Evolutionary conservation across 163 green algal genomes (phyloP), one percentile per base, ranked within the genome.

Genomic region (Prototheca cutis): DNA sequence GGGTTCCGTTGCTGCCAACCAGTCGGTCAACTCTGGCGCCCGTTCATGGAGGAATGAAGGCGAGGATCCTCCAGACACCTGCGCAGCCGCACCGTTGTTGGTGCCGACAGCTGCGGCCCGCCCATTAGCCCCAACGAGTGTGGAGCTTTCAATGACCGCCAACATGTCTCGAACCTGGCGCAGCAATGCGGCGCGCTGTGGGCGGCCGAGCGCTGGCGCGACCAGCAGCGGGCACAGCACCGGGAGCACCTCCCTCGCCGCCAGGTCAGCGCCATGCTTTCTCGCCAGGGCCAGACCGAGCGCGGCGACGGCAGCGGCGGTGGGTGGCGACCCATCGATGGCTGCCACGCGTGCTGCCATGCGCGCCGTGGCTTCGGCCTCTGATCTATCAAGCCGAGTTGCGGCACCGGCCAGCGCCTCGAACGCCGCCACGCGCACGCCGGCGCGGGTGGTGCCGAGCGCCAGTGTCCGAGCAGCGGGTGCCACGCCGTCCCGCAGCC

Each of bases 191-290:
- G 49, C 23, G 67, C 85, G 86, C 61, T 87, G 80, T 32, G 59
- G 40, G 2, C 25, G 2, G 31, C 31, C 77, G 23, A 88, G 69
- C 17, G 54, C 59, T 23, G 75, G 61, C 0, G 39, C 56, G 15
- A 80, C 57, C 51, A 88, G 72, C 63, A 85, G 62, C 29, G 83
- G 81, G 24, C 52, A 70, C 40, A 89, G 66, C 34, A 81, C 39
- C 17, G 83, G 83, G 33, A 91, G 62, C 34, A 85, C 65, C 4
- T 49, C 55, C 32, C 64, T 25, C 2, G 72, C 77, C 2, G 73
- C 80, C 10, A 84, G 40, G 33, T 71, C 65, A 3, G 70, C 23
- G 2, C 83, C 83, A 39, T 67, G 76, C 51, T 77, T 58, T 33
- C 58, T 58, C 1, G 71, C 77, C 15, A 89, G 62, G 6, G 70